These are phyloP conservation scores for Solanum hybrid DNA, from an alignment of 305 asterid species.

Conservation along the genomic window DNA sequence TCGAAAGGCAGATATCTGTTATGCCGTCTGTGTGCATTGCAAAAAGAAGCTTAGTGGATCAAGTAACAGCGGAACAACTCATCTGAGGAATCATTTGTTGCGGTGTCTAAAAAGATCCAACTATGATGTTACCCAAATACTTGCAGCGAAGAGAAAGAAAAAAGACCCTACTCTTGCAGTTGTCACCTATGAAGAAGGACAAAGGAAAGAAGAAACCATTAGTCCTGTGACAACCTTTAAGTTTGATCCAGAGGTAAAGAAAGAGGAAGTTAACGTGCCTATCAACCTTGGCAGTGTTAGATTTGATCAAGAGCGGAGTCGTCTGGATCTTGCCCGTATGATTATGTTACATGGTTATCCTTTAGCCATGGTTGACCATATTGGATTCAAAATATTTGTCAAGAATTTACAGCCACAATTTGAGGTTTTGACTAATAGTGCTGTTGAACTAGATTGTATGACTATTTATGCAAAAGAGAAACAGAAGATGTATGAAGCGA, in stretches of 20 bases:
- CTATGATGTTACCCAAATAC: conserved; percentile 80
- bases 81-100: conserved; percentile 80
- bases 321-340: conserved; percentile 91
- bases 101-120: conserved; percentile 92
- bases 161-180: conserved; percentile 49
- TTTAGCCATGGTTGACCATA: conserved; percentile 75
- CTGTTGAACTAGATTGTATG: conserved; percentile 72
- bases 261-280: conserved; percentile 47
- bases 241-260: conserved; percentile 53
- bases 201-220: conserved; percentile 55
- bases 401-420: conserved; percentile 88
- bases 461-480: conserved; percentile 61
- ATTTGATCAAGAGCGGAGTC: conserved; percentile 81
- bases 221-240: conserved; percentile 43
- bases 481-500: conserved; percentile 48
- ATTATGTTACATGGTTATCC: conserved; percentile 95
- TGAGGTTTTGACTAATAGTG: conserved; percentile 50
- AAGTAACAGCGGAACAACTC: conserved; percentile 94
- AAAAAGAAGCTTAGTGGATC: conserved; percentile 95
- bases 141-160: conserved; percentile 76
- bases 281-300: conserved; percentile 56
- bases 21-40: conserved; percentile 92
- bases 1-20: conserved; percentile 72
- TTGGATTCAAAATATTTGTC: conserved; percentile 71
- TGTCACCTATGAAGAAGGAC: conserved; percentile 52